Conservation (phyloP, 2,329 filamentous ascomycete species). For the Aspergillus bombycis region DNA sequence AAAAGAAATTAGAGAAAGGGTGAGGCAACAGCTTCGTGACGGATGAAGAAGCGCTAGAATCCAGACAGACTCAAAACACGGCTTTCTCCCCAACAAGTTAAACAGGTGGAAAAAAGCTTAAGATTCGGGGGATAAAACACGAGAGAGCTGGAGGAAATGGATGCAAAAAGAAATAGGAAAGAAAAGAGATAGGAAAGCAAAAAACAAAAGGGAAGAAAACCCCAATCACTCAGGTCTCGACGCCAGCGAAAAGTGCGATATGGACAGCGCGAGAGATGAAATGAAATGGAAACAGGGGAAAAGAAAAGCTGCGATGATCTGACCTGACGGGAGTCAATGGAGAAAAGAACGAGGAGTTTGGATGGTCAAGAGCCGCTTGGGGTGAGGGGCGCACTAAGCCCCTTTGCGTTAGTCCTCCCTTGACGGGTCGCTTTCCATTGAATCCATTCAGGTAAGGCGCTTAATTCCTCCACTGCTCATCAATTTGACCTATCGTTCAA, state of each 20-base stretch:
- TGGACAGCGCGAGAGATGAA: slow-evolving; percentile 31
- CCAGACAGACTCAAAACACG: slow-evolving; percentile 23
- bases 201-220: slow-evolving; percentile 20
- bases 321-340: slow-evolving; percentile 21
- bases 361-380: slow-evolving; percentile 33
- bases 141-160: slow-evolving; percentile 9
- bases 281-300: slow-evolving; percentile 25
- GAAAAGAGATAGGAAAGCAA: slow-evolving; percentile 19
- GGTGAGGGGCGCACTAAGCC: slow-evolving; percentile 23
- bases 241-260: slow-evolving; percentile 20
- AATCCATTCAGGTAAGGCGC: slow-evolving; percentile 5
- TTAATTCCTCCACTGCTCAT: slow-evolving; percentile 9
- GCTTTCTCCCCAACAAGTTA: slow-evolving; percentile 15
- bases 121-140: slow-evolving; percentile 9
- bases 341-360: slow-evolving; percentile 28
- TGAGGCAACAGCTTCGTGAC: slow-evolving; percentile 22
- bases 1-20: slow-evolving; percentile 9
- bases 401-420: slow-evolving; percentile 16
- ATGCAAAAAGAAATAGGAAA: slow-evolving; percentile 19
- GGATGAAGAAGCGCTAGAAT: slow-evolving; percentile 24
- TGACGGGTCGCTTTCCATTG: slow-evolving; percentile 6
- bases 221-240: slow-evolving; percentile 6
- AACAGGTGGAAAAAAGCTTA: slow-evolving; percentile 11
- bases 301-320: slow-evolving; percentile 28
- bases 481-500: slow-evolving; percentile 2